Conservation (phyloP, 2,329 filamentous ascomycete species). For the Bretziella fagacearum region DNA sequence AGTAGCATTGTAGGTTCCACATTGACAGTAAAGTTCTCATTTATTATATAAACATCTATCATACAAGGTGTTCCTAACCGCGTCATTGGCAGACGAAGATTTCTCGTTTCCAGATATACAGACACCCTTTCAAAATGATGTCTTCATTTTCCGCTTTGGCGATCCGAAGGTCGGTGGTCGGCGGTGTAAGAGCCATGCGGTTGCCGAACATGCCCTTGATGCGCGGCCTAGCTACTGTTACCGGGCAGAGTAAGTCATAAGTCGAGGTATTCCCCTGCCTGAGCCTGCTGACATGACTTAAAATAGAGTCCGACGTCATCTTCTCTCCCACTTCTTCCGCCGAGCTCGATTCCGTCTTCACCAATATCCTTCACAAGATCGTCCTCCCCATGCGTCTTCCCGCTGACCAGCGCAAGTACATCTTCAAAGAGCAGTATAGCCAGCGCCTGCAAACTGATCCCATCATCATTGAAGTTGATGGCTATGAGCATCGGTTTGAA, state of each 20-base stretch:
- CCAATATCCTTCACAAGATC: conserved; percentile 37
- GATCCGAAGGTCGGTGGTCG: background rate
- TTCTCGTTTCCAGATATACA: too few relatives aligned
- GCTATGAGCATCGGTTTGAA: conserved; percentile 35
- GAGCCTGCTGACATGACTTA: background rate
- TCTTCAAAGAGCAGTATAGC: conserved; percentile 32
- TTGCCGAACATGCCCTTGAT: background rate
- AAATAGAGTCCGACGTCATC: conserved; percentile 20
- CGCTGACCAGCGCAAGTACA: conserved; percentile 32
- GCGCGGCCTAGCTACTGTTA: conserved; percentile 6
- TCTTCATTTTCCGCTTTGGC: background rate
- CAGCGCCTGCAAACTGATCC: conserved; percentile 36
- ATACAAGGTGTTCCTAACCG: too few relatives aligned
- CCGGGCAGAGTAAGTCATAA: conserved; percentile 8
- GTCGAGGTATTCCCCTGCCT: background rate
- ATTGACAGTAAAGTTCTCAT: background rate
- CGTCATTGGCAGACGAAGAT: background rate
- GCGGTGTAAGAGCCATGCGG: background rate
- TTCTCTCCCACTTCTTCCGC: conserved; percentile 36
- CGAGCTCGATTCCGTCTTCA: conserved; percentile 36
- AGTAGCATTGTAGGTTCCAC: too few relatives aligned
- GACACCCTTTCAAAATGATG: background rate
- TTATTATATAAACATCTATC: too few relatives aligned
- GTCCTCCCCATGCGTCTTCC: conserved; percentile 46
- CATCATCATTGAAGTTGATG: conserved; percentile 41